Conservation (phyloP, 257 asterid species). For the Misopates orontium region DNA sequence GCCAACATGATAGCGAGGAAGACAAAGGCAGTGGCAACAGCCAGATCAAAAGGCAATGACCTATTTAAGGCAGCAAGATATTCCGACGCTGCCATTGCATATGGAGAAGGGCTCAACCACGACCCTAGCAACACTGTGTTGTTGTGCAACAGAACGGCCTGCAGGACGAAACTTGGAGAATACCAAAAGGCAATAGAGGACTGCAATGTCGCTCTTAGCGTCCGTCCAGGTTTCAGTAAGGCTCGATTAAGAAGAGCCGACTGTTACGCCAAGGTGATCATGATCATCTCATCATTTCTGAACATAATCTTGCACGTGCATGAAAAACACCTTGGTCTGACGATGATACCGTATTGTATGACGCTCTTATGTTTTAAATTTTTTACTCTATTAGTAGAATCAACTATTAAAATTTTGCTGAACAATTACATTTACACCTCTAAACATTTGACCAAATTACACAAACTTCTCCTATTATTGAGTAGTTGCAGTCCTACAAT, state of each 20-base stretch:
- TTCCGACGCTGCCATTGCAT: conserved; percentile 61
- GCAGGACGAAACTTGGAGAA: conserved; percentile 58
- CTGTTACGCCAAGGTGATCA: conserved; percentile 60
- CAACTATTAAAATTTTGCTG: no score
- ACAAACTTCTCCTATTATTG: no score
- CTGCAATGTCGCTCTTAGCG: conserved; percentile 56
- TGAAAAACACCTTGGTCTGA: no score
- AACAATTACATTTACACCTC: no score
- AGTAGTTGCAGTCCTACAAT: no score
- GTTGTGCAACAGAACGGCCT: conserved; percentile 78
- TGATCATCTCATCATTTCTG: no score
- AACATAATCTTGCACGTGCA: no score
- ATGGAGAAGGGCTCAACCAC: conserved; percentile 68
- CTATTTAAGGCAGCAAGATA: conserved; percentile 51
- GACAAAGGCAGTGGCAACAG: conserved; percentile 52
- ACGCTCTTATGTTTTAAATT: no score
- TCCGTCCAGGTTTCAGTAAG: conserved; percentile 58
- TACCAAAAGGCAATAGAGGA: conserved; percentile 69
- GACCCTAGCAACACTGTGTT: conserved; percentile 62
- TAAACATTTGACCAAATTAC: no score
- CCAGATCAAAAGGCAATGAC: conserved; percentile 68
- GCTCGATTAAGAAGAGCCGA: conserved; percentile 77
- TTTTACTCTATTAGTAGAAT: no score
- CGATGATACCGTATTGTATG: no score
- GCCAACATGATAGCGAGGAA: conserved; percentile 44